Evolutionary conservation across 2,329 filamentous ascomycete genomes (phyloP), one percentile per base, ranked within the genome.

Genomic region (Curvularia sp.): DNA sequence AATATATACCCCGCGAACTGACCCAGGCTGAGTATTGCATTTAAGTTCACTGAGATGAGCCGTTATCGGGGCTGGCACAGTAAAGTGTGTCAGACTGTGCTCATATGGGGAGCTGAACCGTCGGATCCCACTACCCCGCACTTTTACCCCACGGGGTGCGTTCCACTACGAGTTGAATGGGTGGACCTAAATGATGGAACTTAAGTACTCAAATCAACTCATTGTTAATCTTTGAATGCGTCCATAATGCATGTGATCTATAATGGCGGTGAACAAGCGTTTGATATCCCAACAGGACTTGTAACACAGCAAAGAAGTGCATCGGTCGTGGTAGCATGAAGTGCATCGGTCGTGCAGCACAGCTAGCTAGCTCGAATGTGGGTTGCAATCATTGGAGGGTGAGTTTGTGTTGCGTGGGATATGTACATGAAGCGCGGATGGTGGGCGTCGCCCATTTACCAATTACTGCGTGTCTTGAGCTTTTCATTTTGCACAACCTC

Each of bases 401-500:
- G 42, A 55, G 23, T 41, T 36, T 9, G 36, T 60, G 36, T 43
- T 41, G 55, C 39, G 61, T 63, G 63, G 63, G 62, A 54, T 64
- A 21, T 46, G 25, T 53, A 57, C 59, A 55, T 59, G 54, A 53
- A 42, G 49, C 51, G 57, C 21, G 38, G 56, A 49, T 56, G 52
- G 39, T 50, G 46, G 51, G 53, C 53, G 47, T 47, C 45, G 55
- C 52, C 36, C 38, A 18, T 59, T 74, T 72, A 79, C 76, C 75
- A 77, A 63, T 76, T 77, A 54, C 67, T 66, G 54, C 74, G 67
- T 62, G 72, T 74, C 71, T 83, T 84, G 58, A 90, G 81, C 53
- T 81, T 83, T 79, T 91, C 88, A 70, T 96, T 96, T 80, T 96
- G 92, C 49, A 97, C 80, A 32, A 89, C 78, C 74, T 87, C 86